Evolutionary conservation across 495 filamentous ascomycete species (phyloP), one percentile per base, ranked within the genome.

Genomic region (Lophiotrema nucula): DNA sequence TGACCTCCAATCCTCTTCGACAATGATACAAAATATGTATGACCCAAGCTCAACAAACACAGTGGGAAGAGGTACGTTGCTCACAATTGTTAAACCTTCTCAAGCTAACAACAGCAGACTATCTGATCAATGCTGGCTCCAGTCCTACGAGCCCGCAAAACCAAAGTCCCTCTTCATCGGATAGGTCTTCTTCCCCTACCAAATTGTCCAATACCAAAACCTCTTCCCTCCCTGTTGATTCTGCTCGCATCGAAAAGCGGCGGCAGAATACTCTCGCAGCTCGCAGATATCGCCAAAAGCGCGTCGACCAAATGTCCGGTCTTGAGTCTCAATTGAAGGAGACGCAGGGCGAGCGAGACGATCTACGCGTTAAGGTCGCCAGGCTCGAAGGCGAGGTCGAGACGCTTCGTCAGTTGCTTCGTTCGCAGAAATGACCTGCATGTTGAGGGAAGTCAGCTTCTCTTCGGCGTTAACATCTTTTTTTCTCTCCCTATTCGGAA

Each of bases 191-290:
- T 22, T 51, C 52, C 8, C 35, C 45, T n/a, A 1, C 43, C 42
- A 60, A 54, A 60, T 56, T 56, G 58, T 52, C 58, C 3, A 58
- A 5, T 8, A 45, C 58, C 31, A 45, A 42, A 48, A 49, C 10
- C 15, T 21, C 37, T 25, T n/a, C 23, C 25, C 47, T 23, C 15
- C 23, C 23, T 1, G 16, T 19, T 31, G 48, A 58, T 21, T 57
- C 63, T 43, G 45, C 63, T 11, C 57, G 58, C 27, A 38, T 66
- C 31, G 58, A 61, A 26, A 70, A 69, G 41, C 65, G 70, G 11
- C 52, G 64, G 47, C 54, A 55, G 26, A 73, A 73, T 44, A 73
- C 67, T 12, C 57, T 67, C 15, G 70, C 70, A n/a, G 70, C 70
- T 23, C 60, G 69, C 2, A 58, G 68, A 11, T 73, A 73, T 44